These are phyloP conservation scores for Tuber microsphaerosporum DNA, from an alignment of 495 filamentous ascomycete species.

Conservation along the genomic window DNA sequence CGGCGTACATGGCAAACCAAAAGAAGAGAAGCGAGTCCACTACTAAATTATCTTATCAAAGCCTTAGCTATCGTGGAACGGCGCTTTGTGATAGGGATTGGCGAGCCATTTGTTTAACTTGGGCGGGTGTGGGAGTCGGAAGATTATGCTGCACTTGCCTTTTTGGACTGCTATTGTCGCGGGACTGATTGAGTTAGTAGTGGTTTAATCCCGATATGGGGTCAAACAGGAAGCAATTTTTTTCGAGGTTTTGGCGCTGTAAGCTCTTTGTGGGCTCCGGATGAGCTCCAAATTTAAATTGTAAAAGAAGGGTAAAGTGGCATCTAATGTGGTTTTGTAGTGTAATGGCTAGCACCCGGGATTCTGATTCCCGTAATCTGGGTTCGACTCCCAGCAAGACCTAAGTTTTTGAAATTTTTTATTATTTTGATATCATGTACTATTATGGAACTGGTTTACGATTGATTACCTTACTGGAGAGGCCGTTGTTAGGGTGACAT, in stretches of 20 bases:
- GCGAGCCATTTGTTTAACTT: neutral
- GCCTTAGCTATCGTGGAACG: too few relatives aligned
- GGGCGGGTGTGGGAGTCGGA: neutral
- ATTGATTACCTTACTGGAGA: neutral
- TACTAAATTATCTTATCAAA: too few relatives aligned
- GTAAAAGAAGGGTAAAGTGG: neutral
- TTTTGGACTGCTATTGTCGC: neutral
- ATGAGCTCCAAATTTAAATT: neutral
- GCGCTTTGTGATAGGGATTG: too few relatives aligned
- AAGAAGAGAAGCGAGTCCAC: too few relatives aligned
- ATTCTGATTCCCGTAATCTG: constrained; percentile 31
- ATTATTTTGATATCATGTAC: neutral
- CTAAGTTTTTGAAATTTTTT: neutral
- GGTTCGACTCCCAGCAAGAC: constrained; percentile 30
- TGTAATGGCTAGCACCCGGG: constrained; percentile 31
- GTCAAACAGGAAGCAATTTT: neutral
- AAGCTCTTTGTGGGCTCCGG: too few relatives aligned
- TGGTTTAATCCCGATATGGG: neutral
- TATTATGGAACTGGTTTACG: neutral
- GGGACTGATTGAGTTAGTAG: neutral
- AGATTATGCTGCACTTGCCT: neutral
- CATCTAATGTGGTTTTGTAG: constrained; percentile 13
- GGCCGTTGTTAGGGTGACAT: neutral
- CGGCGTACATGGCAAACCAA: too few relatives aligned
- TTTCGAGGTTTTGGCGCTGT: too few relatives aligned